phyloP scores from a whole-genome alignment of 2,329 filamentous ascomycete genomes.

The Mycosphaerella arachidis region DNA sequence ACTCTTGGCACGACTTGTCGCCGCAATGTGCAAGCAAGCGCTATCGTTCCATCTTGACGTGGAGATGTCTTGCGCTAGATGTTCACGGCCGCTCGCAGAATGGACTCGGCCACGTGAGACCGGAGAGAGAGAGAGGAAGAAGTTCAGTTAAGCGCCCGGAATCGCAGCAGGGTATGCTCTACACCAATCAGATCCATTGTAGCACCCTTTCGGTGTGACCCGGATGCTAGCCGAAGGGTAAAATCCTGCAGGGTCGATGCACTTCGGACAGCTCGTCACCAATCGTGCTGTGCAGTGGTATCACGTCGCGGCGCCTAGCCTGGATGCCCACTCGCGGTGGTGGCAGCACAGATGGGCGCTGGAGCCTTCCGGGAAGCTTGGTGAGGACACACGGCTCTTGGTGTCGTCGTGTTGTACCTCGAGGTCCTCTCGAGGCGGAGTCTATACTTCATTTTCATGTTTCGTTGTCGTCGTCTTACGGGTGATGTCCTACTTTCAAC shows the following conservation, averaged over 20 bases:
- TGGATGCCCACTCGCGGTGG: not conserved
- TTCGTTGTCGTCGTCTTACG: not conserved
- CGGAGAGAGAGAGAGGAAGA: not conserved
- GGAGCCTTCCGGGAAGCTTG: conserved; percentile 10
- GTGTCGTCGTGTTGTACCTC: not conserved
- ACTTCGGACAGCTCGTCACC: conserved; percentile 7
- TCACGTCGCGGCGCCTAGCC: conserved; percentile 12
- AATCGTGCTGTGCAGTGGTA: conserved; percentile 13
- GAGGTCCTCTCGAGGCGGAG: conserved; percentile 1
- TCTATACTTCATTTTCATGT: conserved; percentile 1
- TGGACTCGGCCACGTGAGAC: conserved; percentile 1
- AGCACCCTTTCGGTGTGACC: conserved; percentile 1
- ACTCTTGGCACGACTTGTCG: not conserved
- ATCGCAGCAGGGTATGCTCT: not conserved
- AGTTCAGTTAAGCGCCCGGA: not conserved
- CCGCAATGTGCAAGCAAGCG: not conserved
- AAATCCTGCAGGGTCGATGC: not conserved
- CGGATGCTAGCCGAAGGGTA: not conserved
- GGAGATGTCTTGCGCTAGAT: not conserved
- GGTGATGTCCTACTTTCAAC: not conserved
- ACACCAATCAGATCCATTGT: not conserved
- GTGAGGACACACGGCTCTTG: not conserved
- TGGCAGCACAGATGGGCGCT: conserved; percentile 1
- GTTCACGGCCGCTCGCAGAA: not conserved
- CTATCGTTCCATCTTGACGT: not conserved